phyloP scores from a whole-genome alignment of 805 yeast genomes.

The Yarrowia yakushimensis region DNA sequence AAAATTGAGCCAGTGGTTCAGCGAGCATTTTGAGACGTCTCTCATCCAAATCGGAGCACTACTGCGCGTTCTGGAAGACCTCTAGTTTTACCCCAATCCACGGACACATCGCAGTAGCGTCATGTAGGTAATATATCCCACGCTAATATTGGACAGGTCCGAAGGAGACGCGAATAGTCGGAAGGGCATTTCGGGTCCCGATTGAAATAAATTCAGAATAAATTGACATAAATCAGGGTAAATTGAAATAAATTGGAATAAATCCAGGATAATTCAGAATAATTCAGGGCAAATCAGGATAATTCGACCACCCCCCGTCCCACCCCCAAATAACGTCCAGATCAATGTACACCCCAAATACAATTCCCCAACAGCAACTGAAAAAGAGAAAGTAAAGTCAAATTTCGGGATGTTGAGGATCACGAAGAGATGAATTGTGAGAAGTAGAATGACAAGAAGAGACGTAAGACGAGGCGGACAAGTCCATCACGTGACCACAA shows the following conservation, averaged over 20 bases:
- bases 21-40: neutral
- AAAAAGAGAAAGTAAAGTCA: too few species aligned
- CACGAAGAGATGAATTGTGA: too few species aligned
- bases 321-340: too few species aligned
- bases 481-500: too few species aligned
- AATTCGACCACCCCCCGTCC: neutral
- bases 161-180: neutral
- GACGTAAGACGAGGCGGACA: too few species aligned
- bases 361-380: too few species aligned
- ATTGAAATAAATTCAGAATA: too few species aligned
- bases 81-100: neutral
- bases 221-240: too few species aligned
- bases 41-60: neutral
- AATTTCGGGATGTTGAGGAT: too few species aligned
- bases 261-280: neutral
- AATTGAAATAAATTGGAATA: neutral
- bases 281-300: neutral
- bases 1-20: neutral
- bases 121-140: constrained; percentile 1
- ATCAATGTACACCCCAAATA: too few species aligned
- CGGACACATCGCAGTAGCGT: constrained; percentile 14
- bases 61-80: neutral
- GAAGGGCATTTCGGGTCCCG: too few species aligned
- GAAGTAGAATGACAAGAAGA: too few species aligned
- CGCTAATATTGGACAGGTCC: constrained; percentile 9